A percentile compares a stretch with the other conserved stretches of the same genome.
Conservation (phyloP, 176 grass and related monocot species). For the Eremochloa ophiuroides region DNA sequence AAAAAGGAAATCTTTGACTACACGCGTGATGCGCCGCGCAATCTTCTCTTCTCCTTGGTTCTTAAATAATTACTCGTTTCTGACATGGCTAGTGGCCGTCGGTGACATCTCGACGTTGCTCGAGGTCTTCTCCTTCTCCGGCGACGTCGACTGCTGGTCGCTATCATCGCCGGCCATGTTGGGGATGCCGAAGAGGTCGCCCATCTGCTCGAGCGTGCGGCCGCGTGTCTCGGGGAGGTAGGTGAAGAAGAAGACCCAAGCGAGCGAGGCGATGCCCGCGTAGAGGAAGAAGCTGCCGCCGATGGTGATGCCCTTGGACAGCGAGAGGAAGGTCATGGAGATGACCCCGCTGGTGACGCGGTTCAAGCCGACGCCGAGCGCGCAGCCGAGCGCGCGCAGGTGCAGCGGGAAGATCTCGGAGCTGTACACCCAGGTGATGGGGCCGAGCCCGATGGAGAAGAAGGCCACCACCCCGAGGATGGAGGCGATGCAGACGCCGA, state of each 20-base stretch:
- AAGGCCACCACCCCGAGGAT: slow-evolving; percentile 44
- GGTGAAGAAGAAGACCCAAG: slow-evolving; percentile 44
- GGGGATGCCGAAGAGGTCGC: slow-evolving; percentile 38
- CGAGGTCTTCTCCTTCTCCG: neutral
- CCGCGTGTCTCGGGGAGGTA: slow-evolving; percentile 53
- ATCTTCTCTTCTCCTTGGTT: too few relatives aligned
- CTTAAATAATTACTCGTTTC: neutral
- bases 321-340: slow-evolving; percentile 63
- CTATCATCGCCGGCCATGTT: neutral
- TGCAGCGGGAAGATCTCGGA: slow-evolving; percentile 59
- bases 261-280: slow-evolving; percentile 35
- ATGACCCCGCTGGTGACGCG: slow-evolving; percentile 50
- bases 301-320: slow-evolving; percentile 60
- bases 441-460: slow-evolving; percentile 63
- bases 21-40: too few relatives aligned
- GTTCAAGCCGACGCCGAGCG: slow-evolving; percentile 44
- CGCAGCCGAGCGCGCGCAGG: slow-evolving; percentile 36
- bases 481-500: slow-evolving; percentile 45
- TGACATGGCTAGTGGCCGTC: neutral
- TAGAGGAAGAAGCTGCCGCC: slow-evolving; percentile 63
- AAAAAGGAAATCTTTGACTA: too few relatives aligned
- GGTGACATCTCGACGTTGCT: slow-evolving; percentile 28
- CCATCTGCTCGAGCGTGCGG: slow-evolving; percentile 49
- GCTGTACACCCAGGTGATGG: slow-evolving; percentile 65
- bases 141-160: neutral